These are phyloP conservation scores for Wickerhamomyces ciferrii DNA, from an alignment of 805 yeast species.

Conservation along the genomic window DNA sequence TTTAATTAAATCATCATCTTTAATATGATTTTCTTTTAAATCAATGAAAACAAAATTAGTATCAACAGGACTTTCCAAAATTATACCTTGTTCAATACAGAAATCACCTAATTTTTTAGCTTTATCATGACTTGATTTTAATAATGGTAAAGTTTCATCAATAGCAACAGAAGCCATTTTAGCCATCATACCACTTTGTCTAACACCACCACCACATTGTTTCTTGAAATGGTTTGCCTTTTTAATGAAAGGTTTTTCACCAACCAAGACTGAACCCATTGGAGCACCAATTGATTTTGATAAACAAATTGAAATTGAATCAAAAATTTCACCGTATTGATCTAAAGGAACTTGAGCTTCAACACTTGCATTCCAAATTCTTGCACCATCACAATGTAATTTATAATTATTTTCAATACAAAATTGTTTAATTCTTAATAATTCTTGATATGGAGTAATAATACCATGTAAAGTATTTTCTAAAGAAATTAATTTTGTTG, in stretches of 20 bases:
- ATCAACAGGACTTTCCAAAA: slow-evolving; percentile 64
- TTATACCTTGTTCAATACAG: slow-evolving; percentile 46
- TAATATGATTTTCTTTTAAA: slow-evolving; percentile 38
- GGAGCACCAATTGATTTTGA: slow-evolving; percentile 95
- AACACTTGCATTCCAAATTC: slow-evolving; percentile 84
- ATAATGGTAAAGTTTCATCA: slow-evolving; percentile 55
- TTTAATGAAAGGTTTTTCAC: slow-evolving; percentile 47
- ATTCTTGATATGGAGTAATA: slow-evolving; percentile 74
- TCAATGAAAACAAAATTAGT: slow-evolving; percentile 84
- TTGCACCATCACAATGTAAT: slow-evolving; percentile 92
- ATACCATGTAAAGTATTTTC: slow-evolving; percentile 90
- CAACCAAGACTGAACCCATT: slow-evolving; percentile 84
- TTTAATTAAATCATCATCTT: slow-evolving; percentile 47
- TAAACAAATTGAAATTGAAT: slow-evolving; percentile 80
- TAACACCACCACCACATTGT: slow-evolving; percentile 90
- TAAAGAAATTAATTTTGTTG: slow-evolving; percentile 76
- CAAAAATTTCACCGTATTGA: slow-evolving; percentile 75
- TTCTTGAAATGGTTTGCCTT: slow-evolving; percentile 84
- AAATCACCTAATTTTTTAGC: slow-evolving; percentile 48
- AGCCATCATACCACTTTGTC: slow-evolving; percentile 81
- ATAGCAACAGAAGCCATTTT: slow-evolving; percentile 76
- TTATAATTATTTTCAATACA: slow-evolving; percentile 53
- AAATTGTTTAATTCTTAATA: slow-evolving; percentile 64
- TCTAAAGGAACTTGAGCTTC: slow-evolving; percentile 51
- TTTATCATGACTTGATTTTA: slow-evolving; percentile 40